Evolutionary conservation across 495 filamentous ascomycete species (phyloP).

Genomic region (Trypethelium eluteriae): DNA sequence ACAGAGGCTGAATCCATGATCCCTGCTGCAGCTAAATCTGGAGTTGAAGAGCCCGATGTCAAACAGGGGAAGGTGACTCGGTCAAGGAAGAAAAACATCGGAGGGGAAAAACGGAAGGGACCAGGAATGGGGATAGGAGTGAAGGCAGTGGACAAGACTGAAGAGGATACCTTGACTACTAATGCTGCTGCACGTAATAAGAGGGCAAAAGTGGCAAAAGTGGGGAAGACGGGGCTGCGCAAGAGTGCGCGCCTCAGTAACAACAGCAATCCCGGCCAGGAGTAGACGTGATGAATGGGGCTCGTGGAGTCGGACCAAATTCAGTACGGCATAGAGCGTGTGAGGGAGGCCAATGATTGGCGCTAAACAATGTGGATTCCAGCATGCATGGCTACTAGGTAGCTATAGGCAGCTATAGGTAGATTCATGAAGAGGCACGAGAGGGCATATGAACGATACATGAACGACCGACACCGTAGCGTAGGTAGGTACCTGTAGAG

Average conservation of each 20-base stretch:
- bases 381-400: background rate
- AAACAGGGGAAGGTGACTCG: background rate
- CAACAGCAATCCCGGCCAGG: background rate
- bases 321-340: too few species aligned
- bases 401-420: background rate
- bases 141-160: background rate
- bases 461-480: background rate
- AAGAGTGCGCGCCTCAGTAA: background rate
- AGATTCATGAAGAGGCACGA: background rate
- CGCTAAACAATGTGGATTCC: too few species aligned
- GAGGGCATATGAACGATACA: too few species aligned
- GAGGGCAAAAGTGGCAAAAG: background rate
- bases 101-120: background rate
- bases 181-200: background rate
- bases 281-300: background rate
- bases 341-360: too few species aligned
- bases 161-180: background rate
- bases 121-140: background rate
- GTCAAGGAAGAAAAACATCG: background rate
- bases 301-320: too few species aligned
- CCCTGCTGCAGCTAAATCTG: background rate
- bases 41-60: background rate
- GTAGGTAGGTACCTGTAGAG: background rate
- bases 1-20: slow-evolving; percentile 4
- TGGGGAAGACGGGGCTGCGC: background rate